Percentiles rank a stretch among this genome's conserved stretches.
Conservation (phyloP, 2,329 filamentous ascomycete genomes). For the Fusarium longipes region DNA sequence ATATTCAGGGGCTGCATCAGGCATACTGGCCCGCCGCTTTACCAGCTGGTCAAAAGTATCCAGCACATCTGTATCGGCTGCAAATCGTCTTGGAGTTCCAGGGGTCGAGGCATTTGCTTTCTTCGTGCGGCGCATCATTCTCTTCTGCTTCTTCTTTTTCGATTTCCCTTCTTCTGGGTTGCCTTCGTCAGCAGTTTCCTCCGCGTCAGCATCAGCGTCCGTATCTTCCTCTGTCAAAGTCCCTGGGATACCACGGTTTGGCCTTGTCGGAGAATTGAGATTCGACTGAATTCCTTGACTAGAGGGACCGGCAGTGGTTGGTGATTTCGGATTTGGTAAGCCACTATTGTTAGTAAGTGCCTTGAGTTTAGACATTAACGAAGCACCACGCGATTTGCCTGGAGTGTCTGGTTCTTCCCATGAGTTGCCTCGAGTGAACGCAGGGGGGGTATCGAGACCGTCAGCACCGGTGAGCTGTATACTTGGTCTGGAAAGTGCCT, state of each 20-base stretch:
- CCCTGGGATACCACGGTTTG: conserved; percentile 62
- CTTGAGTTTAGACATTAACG: conserved; percentile 82
- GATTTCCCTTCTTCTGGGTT: conserved; percentile 52
- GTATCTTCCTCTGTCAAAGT: conserved; percentile 63
- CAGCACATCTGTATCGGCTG: conserved; percentile 56
- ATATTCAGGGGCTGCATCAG: conserved; percentile 69
- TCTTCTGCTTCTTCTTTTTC: conserved; percentile 70
- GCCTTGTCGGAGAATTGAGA: conserved; percentile 62
- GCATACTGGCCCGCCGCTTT: conserved; percentile 73
- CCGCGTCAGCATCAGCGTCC: conserved; percentile 74
- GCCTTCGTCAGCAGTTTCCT: conserved; percentile 85
- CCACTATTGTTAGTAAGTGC: conserved; percentile 71
- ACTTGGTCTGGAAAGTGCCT: conserved; percentile 60
- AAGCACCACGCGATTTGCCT: conserved; percentile 69
- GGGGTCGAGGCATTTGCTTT: conserved; percentile 71
- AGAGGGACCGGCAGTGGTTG: conserved; percentile 41
- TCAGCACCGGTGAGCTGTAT: conserved; percentile 79
- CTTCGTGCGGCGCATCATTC: conserved; percentile 68
- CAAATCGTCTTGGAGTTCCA: conserved; percentile 67
- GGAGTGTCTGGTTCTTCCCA: conserved; percentile 72
- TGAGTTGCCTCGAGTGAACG: conserved; percentile 72
- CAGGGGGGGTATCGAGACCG: conserved; percentile 58
- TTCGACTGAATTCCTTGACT: conserved; percentile 56
- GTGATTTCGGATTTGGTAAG: conserved; percentile 60
- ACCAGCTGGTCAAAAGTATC: conserved; percentile 62